A percentile compares a stretch with the other conserved stretches of the same genome.
Evolutionary conservation across 169 alveolate genomes (phyloP).

Genomic region (Plasmodium adleri): DNA sequence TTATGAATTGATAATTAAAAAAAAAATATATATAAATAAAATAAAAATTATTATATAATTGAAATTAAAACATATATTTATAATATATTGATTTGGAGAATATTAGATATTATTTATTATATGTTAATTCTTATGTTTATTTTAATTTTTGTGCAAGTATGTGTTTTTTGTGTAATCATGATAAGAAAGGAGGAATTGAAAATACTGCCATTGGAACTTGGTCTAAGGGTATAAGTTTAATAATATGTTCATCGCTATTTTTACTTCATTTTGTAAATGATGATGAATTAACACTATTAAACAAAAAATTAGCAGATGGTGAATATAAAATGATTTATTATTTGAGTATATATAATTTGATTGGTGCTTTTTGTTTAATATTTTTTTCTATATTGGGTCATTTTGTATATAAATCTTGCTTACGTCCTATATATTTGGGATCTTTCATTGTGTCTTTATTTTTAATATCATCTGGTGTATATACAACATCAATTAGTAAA

Average conservation of each 20-base stretch:
- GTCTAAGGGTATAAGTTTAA: constrained; percentile 72
- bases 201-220: constrained; percentile 76
- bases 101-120: too few relatives aligned
- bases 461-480: constrained; percentile 75
- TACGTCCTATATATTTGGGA: constrained; percentile 69
- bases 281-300: constrained; percentile 23
- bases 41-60: background rate
- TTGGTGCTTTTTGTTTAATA: constrained; percentile 47
- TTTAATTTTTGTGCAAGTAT: constrained; percentile 5
- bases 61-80: background rate
- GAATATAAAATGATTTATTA: constrained; percentile 68
- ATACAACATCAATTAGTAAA: constrained; percentile 70
- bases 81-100: background rate
- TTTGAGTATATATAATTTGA: constrained; percentile 63
- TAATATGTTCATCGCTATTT: constrained; percentile 68
- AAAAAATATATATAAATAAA: background rate
- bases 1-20: background rate
- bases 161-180: constrained; percentile 73
- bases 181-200: constrained; percentile 74
- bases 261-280: constrained; percentile 67
- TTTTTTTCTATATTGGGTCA: constrained; percentile 71
- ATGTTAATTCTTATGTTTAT: background rate
- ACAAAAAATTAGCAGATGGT: constrained; percentile 14
- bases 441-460: constrained; percentile 74
- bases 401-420: constrained; percentile 52